Evolutionary conservation across 106 monocot genomes (phyloP), one percentile per base, ranked within the genome.

Genomic region (Acorus gramineus): DNA sequence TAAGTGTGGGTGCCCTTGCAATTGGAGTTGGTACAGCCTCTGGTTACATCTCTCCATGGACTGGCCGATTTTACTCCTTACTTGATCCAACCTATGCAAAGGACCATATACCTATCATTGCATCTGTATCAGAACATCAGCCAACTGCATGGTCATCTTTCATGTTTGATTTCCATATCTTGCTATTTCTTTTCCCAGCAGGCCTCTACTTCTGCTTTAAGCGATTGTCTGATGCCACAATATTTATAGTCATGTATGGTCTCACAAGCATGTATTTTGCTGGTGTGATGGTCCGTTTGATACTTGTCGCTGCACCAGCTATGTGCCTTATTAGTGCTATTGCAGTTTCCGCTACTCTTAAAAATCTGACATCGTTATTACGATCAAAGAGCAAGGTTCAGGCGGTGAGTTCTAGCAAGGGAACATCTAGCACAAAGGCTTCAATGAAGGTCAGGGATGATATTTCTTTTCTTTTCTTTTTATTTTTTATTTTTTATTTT

Each of bases 181-280:
- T 88, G 56, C 81, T 88, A 57, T 78, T 88, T 43, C 78, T 88
- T 56, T 88, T 88, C 60, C 87, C 87, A 51, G 87, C 87, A 3
- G 87, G 87, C 52, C 60, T 88, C 14, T 88, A 88, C 59, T 88
- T 88, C 59, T 88, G 87, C 58, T 88, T 88, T 69, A 88, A 84
- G 78, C 80, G 75, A 14, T 67, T 88, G 64, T 81, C 87, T 43
- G 87, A 88, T 78, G 87, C 87, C 50, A 84, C 84, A 3, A 88
- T 88, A 56, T 88, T 88, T 51, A 63, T 88, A 57, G 87, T 88
- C 11, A 88, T 88, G 87, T 88, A 88, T 78, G 84, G 87, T 42
- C 84, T 88, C 44, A 88, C 87, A 51, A 88, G 87, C 73, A 81
- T 88, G 84, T 88, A 88, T 64, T 88, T 88, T 84, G 87, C 87